These are phyloP conservation scores for Termitomyces sp. DNA, from an alignment of 768 basidiomycete genomes.

Conservation along the genomic window DNA sequence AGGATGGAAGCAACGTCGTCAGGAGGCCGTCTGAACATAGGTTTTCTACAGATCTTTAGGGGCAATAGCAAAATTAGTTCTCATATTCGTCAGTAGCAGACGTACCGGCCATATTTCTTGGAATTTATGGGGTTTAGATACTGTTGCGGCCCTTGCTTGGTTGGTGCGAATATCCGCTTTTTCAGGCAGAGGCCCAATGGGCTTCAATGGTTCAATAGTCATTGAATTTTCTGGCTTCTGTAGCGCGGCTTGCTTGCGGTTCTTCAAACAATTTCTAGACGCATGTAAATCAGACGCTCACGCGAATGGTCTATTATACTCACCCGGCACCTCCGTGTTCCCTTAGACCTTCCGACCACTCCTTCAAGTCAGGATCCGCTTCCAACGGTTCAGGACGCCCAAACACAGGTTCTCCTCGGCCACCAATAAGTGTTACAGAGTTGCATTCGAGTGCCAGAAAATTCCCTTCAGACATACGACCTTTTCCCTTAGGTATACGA, in stretches of 20 bases:
- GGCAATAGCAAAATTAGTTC: not conserved
- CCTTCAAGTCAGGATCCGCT: slow-evolving; percentile 30
- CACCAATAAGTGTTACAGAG: slow-evolving; percentile 36
- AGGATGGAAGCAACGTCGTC: slow-evolving; percentile 9
- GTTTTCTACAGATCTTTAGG: slow-evolving; percentile 7
- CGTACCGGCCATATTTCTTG: slow-evolving; percentile 9
- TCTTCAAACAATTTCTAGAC: slow-evolving; percentile 39
- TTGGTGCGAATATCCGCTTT: not conserved
- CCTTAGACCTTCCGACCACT: slow-evolving; percentile 55
- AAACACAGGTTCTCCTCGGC: slow-evolving; percentile 39
- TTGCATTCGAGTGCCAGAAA: slow-evolving; percentile 54
- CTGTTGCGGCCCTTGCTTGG: not conserved
- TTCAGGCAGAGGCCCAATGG: not conserved
- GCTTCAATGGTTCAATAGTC: not conserved
- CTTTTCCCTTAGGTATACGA: slow-evolving; percentile 42
- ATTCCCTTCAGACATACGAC: slow-evolving; percentile 32
- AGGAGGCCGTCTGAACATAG: slow-evolving; percentile 3
- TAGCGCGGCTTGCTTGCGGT: slow-evolving; percentile 32
- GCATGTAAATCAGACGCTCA: not conserved
- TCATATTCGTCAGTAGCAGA: not conserved
- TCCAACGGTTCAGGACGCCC: slow-evolving; percentile 48
- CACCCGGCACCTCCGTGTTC: slow-evolving; percentile 59
- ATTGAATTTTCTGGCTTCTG: not conserved
- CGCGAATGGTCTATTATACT: slow-evolving; percentile 17
- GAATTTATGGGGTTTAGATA: not conserved